These are phyloP conservation scores for Candida nonsorbophila DNA, from an alignment of 805 yeast species.

Conservation along the genomic window DNA sequence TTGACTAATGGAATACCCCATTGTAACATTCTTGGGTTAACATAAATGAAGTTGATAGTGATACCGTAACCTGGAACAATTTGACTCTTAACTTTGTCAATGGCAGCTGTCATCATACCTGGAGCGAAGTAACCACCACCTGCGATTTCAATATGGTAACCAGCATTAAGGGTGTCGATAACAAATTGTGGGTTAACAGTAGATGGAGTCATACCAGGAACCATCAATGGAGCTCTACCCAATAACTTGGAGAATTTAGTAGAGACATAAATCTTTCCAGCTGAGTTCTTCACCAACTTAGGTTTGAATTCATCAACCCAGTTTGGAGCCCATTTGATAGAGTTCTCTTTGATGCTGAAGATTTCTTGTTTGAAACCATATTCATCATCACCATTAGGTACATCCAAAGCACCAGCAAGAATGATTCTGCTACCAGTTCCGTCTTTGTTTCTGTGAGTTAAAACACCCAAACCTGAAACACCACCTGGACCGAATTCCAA, in stretches of 20 bases:
- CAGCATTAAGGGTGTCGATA: constrained; percentile 90
- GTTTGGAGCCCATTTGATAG: constrained; percentile 78
- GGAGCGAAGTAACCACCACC: constrained; percentile 98
- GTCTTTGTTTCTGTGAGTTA: constrained; percentile 96
- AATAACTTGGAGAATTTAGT: constrained; percentile 89
- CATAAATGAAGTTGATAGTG: constrained; percentile 89
- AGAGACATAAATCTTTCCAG: constrained; percentile 78
- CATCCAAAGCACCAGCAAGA: constrained; percentile 86
- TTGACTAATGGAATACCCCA: constrained; percentile 98
- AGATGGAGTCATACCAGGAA: constrained; percentile 99
- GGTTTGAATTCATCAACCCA: constrained; percentile 92
- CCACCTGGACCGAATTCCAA: constrained; percentile 99
- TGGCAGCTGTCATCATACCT: constrained; percentile 63
- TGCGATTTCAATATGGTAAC: constrained; percentile 95
- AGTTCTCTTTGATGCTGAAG: constrained; percentile 56
- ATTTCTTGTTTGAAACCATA: constrained; percentile 94
- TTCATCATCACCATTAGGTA: constrained; percentile 62
- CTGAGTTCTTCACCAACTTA: constrained; percentile 65
- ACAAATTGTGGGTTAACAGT: constrained; percentile 94
- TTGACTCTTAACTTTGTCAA: constrained; percentile 60
- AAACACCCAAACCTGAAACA: constrained; percentile 89
- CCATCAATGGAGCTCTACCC: constrained; percentile 94
- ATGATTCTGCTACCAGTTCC: constrained; percentile 97
- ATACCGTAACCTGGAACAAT: constrained; percentile 85
- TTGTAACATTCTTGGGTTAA: constrained; percentile 94